Conservation (phyloP, 139 green algal species). For the Mesotaenium endlicherianum region DNA sequence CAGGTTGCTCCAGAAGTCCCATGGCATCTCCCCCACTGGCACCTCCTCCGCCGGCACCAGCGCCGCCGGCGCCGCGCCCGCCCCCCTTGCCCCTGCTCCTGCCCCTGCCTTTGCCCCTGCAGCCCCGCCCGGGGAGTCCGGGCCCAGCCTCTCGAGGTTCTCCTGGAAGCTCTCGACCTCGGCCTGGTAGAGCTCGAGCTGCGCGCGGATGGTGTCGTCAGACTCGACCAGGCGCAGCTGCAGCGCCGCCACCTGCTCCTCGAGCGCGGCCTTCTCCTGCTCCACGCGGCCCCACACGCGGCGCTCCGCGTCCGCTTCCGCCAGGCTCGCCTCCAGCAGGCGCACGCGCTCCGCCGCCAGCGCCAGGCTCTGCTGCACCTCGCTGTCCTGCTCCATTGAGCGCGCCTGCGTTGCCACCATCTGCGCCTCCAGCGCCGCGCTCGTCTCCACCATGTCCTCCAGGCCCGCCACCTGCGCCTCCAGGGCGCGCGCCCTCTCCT, state of each 20-base stretch:
- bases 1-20: conserved; percentile 49
- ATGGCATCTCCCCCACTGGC: conserved; percentile 34
- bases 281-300: neutral
- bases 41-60: neutral
- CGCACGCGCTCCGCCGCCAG: conserved; percentile 27
- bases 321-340: neutral
- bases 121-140: neutral
- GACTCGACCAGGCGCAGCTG: conserved; percentile 19
- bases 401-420: neutral
- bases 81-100: neutral
- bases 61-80: neutral
- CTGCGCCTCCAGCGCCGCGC: neutral
- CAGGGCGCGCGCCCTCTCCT: neutral
- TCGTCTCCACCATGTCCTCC: conserved; percentile 20
- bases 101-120: neutral
- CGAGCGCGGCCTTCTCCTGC: conserved; percentile 15
- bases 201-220: conserved; percentile 20
- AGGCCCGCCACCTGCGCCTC: conserved; percentile 19
- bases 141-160: no score
- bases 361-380: neutral
- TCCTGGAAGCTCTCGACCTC: conserved; percentile 35
- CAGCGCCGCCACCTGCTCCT: conserved; percentile 41
- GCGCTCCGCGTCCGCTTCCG: conserved; percentile 1
- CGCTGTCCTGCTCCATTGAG: neutral
- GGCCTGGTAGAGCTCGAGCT: conserved; percentile 33